Base-by-base conservation (phyloP, 176 grass and related monocot species). In the Thinopyrum elongatum region DNA sequence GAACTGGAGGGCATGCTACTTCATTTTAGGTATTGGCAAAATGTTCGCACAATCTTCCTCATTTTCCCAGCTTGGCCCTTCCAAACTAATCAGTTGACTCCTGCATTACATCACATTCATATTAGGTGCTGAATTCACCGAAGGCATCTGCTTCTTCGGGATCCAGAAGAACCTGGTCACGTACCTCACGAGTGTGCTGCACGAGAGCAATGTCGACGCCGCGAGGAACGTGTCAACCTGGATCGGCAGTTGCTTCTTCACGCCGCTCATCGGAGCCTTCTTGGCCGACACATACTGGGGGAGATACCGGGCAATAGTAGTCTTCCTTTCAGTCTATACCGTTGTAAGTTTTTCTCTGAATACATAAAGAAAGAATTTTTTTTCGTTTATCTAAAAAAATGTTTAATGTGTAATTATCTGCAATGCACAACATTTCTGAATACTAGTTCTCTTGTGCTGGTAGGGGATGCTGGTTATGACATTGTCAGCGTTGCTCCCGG, bases 1-100 rank as follows among this genome's bases (percentile, higher is more conserved):
- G 36, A 83, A 78, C 2, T 88, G 86, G 86, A 83, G 29, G 16
- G 86, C 86, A 35, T 88, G 86, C 80, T 88, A 47, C 80, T 77
- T 76, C n/a, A 75, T 87, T 66, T 41, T 87, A 66, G 85, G 85
- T 81, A 81, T 6, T 13, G 13, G 21, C 6, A 30, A 69, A 14
- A 53, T 53, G 49, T 19, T 53, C 49, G 0, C 49, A 53, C 49
- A 53, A 78, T 22, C 53, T 34, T 8, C 15, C 59, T 65, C 35
- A 21, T 64, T 29, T 42, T 62, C 55, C 22, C n/a, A 53, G 9
- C 15, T 17, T 51, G 16, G 16, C 49, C 16, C 49, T 53, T 53
- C 49, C 49, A 53, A 53, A 53, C 16, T 7, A 53, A 19, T 19
- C 6, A 19, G 6, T 53, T 53, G 6, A 19, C 16, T 19, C 49